Evolutionary conservation across 192 early-diverging fungal genomes (phyloP).

Genomic region (Thamnidium elegans): DNA sequence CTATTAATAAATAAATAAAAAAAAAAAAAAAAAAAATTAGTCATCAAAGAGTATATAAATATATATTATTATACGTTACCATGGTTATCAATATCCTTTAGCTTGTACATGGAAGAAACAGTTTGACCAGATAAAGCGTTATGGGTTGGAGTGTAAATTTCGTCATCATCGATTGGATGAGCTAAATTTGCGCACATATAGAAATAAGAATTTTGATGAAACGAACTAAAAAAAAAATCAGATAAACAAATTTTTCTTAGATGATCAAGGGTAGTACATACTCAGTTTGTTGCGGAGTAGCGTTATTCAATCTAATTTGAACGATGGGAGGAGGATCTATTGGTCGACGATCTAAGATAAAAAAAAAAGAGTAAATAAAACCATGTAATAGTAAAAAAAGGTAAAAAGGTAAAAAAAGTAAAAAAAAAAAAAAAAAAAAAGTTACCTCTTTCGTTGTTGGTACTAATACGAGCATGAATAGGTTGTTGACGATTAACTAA

Average conservation of each 20-base stretch:
- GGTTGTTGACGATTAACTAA: constrained; percentile 27
- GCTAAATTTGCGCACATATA: constrained; percentile 95
- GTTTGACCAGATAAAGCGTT: constrained; percentile 88
- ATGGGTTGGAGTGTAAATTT: constrained; percentile 69
- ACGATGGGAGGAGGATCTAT: constrained; percentile 36
- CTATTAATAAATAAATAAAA: too few species aligned
- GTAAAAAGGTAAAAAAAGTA: background rate
- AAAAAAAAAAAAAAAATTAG: too few species aligned
- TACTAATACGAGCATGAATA: constrained; percentile 26
- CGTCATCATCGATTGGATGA: constrained; percentile 66
- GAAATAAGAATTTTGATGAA: constrained; percentile 79
- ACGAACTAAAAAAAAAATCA: constrained; percentile 16
- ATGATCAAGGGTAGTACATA: constrained; percentile 4
- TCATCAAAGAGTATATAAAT: background rate
- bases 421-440: too few species aligned
- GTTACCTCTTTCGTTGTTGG: constrained; percentile 36
- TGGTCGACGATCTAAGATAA: constrained; percentile 25
- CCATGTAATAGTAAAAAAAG: background rate
- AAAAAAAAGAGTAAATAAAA: background rate
- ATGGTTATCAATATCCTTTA: constrained; percentile 77
- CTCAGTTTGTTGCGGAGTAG: constrained; percentile 14
- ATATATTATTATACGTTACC: constrained; percentile 15
- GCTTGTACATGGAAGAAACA: constrained; percentile 81
- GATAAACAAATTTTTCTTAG: constrained; percentile 2
- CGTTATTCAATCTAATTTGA: constrained; percentile 21